Evolutionary conservation across 163 green algal genomes (phyloP).

Genomic region (Chlorella variabilis): DNA sequence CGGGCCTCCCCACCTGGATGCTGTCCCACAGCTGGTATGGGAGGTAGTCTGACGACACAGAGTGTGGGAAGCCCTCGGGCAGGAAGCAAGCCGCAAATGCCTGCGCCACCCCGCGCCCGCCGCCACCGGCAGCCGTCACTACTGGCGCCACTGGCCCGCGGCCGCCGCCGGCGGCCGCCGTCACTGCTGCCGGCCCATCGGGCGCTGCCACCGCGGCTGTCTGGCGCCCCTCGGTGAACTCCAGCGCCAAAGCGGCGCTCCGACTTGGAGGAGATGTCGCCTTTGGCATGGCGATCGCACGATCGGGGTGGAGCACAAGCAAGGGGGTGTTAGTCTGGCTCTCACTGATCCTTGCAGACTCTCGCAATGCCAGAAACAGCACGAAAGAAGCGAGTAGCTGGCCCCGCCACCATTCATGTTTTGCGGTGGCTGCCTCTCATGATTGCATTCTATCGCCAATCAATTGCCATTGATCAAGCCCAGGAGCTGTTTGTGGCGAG

Average conservation of each 20-base stretch:
- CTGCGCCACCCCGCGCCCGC: not conserved
- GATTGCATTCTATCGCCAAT: no score
- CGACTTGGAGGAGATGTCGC: no score
- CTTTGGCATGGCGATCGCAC: not conserved
- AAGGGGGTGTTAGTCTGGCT: no score
- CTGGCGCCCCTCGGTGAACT: not conserved
- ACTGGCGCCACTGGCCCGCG: no score
- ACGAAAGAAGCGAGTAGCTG: no score
- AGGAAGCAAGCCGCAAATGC: conserved; percentile 5
- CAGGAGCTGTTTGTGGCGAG: no score
- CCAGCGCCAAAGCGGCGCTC: not conserved
- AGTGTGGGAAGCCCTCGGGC: conserved; percentile 37
- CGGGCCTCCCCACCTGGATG: conserved; percentile 18
- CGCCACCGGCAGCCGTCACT: no score
- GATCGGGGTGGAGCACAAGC: not conserved
- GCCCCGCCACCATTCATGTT: no score
- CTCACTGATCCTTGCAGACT: no score
- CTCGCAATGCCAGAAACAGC: no score
- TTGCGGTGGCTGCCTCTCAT: no score
- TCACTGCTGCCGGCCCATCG: not conserved
- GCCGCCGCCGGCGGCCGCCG: not conserved
- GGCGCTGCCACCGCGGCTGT: not conserved
- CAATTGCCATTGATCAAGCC: no score
- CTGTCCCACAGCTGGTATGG: conserved; percentile 73
- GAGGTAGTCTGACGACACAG: conserved; percentile 54